Evolutionary conservation across 352 stramenopile genomes (phyloP).

Genomic region (Saprolegnia parasitica): DNA sequence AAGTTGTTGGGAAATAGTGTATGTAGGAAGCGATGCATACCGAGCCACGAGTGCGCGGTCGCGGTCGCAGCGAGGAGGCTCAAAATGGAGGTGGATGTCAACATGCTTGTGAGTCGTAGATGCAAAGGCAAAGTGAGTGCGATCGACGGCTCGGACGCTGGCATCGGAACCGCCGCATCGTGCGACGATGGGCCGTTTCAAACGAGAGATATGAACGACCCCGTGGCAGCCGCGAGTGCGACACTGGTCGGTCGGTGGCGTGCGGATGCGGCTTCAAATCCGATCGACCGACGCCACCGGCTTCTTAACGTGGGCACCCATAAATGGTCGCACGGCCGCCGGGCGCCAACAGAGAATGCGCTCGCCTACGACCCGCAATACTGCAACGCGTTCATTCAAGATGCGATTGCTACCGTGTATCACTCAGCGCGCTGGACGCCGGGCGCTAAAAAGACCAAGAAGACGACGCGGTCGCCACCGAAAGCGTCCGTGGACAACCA

Average conservation of each 20-base stretch:
- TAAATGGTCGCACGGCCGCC: background rate
- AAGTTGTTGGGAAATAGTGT: background rate
- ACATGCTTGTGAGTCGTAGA: background rate
- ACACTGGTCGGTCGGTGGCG: background rate
- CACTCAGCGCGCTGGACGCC: background rate
- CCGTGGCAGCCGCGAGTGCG: background rate
- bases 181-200: background rate
- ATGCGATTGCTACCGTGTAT: background rate
- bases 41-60: conserved; percentile 16
- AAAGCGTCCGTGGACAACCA: background rate
- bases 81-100: background rate
- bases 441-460: too few relatives aligned
- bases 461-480: too few relatives aligned
- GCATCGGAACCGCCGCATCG: background rate
- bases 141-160: background rate
- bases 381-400: background rate
- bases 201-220: background rate
- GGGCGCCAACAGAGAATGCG: background rate
- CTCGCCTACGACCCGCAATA: background rate
- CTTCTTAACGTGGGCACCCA: background rate
- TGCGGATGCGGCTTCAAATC: background rate
- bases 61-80: background rate
- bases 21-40: background rate
- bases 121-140: background rate
- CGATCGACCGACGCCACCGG: too few relatives aligned